These are phyloP conservation scores for Monascus purpureus DNA, from an alignment of 495 filamentous ascomycete species.

Conservation along the genomic window DNA sequence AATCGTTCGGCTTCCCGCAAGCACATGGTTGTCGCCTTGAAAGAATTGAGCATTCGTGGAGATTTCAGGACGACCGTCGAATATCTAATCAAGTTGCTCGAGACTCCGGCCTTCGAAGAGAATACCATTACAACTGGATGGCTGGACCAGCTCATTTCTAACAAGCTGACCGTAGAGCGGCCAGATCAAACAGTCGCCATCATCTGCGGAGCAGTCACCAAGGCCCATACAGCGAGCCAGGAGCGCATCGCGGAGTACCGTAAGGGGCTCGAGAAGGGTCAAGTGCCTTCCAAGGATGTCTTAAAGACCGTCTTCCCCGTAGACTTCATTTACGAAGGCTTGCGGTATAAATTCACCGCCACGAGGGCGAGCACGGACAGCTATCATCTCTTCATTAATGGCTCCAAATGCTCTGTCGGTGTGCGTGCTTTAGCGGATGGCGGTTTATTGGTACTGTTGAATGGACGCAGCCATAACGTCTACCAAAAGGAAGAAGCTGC, in stretches of 20 bases:
- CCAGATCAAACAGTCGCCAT: conserved; percentile 85
- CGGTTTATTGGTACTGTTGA: conserved; percentile 81
- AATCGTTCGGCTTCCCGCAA: conserved; percentile 90
- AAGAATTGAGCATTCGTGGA: conserved; percentile 98
- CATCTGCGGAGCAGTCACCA: conserved; percentile 86
- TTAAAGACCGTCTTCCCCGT: conserved; percentile 96
- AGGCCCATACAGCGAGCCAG: conserved; percentile 88
- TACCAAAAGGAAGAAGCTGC: conserved; percentile 99
- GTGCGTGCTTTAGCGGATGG: conserved; percentile 88
- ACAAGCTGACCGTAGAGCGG: conserved; percentile 91
- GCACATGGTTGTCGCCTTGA: conserved; percentile 98
- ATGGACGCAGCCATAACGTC: conserved; percentile 87
- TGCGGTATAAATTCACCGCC: conserved; percentile 95
- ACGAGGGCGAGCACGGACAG: conserved; percentile 86
- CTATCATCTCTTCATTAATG: conserved; percentile 98
- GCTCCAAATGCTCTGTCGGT: conserved; percentile 88
- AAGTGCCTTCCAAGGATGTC: conserved; percentile 90
- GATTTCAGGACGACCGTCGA: conserved; percentile 98
- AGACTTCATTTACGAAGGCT: conserved; percentile 96
- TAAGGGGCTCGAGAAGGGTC: conserved; percentile 85
- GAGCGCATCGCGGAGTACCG: conserved; percentile 74
- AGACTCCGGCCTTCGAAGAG: conserved; percentile 95
- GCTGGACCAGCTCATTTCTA: conserved; percentile 96
- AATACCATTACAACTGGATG: conserved; percentile 99
- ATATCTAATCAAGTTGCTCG: conserved; percentile 96